Percentiles rank a stretch among this genome's conserved stretches.
These are phyloP conservation scores for Hysterium pulicare DNA, from an alignment of 2,329 filamentous ascomycete species.

Conservation along the genomic window DNA sequence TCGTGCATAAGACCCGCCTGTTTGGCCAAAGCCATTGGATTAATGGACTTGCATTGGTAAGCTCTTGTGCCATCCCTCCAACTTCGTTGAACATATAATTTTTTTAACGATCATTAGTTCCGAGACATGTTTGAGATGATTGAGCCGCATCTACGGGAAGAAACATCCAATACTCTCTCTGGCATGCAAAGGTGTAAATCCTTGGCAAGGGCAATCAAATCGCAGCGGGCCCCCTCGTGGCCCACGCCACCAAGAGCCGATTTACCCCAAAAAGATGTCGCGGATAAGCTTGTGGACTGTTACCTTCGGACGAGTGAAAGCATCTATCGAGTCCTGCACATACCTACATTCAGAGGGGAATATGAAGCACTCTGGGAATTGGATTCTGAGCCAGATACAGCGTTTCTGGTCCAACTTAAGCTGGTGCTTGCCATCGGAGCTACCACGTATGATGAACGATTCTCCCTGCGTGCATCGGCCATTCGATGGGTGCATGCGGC, in stretches of 20 bases:
- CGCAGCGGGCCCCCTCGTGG: slow-evolving; percentile 48
- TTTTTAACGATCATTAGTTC: slow-evolving; percentile 28
- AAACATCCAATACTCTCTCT: slow-evolving; percentile 33
- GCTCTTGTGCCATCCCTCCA: slow-evolving; percentile 11
- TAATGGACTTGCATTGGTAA: slow-evolving; percentile 48
- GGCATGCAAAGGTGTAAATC: slow-evolving; percentile 52
- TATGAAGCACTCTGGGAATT: slow-evolving; percentile 52
- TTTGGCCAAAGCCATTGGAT: slow-evolving; percentile 59
- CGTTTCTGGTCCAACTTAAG: slow-evolving; percentile 57
- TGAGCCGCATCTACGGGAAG: slow-evolving; percentile 40
- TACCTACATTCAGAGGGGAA: slow-evolving; percentile 48
- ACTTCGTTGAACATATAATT: slow-evolving; percentile 4
- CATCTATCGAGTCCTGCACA: slow-evolving; percentile 50
- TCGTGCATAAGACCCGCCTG: slow-evolving; percentile 54
- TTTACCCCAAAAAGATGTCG: slow-evolving; percentile 47
- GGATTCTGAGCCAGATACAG: slow-evolving; percentile 27
- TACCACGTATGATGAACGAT: slow-evolving; percentile 48
- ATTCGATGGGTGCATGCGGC: slow-evolving; percentile 58
- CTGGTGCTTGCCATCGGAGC: slow-evolving; percentile 58
- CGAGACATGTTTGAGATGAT: slow-evolving; percentile 45
- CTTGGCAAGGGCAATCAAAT: slow-evolving; percentile 53
- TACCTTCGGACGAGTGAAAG: slow-evolving; percentile 51
- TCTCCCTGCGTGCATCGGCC: slow-evolving; percentile 49
- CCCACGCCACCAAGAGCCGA: slow-evolving; percentile 41
- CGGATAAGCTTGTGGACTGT: slow-evolving; percentile 47